Conservation (phyloP, 495 filamentous ascomycete species). For the Xylaria acuta region DNA sequence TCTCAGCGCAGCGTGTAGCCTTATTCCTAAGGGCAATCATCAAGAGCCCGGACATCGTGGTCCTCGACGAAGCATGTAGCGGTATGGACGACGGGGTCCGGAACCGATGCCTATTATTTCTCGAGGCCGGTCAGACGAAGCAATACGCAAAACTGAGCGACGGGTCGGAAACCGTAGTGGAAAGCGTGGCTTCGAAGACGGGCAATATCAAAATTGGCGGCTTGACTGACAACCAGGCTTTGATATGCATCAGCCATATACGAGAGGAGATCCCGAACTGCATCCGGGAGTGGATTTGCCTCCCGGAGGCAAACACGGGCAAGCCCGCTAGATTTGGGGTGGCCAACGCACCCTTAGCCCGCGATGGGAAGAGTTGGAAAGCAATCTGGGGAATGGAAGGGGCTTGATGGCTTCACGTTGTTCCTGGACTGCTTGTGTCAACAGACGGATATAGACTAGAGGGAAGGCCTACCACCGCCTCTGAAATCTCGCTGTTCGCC, state of each 20-base stretch:
- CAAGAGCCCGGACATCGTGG: conserved; percentile 82
- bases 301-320: conserved; percentile 69
- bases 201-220: conserved; percentile 56
- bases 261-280: conserved; percentile 85
- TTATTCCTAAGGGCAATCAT: conserved; percentile 86
- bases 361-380: conserved; percentile 60
- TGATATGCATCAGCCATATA: conserved; percentile 89
- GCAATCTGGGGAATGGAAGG: conserved; percentile 64
- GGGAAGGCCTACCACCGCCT: neutral
- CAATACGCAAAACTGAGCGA: conserved; percentile 35
- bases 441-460: neutral
- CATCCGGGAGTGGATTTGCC: conserved; percentile 78
- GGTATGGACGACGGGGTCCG: conserved; percentile 84
- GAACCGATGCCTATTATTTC: conserved; percentile 81
- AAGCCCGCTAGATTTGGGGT: conserved; percentile 62
- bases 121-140: conserved; percentile 65
- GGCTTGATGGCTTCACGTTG: neutral
- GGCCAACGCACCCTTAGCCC: conserved; percentile 61
- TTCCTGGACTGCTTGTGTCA: neutral
- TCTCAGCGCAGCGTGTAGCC: conserved; percentile 80
- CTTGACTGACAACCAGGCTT: conserved; percentile 70
- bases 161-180: conserved; percentile 42
- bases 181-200: conserved; percentile 46
- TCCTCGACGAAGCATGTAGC: conserved; percentile 92
- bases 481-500: neutral